Percentiles rank a stretch among this genome's conserved stretches.
Evolutionary conservation across 2,329 filamentous ascomycete species (phyloP).

Genomic region (Paramyrothecium roridum): DNA sequence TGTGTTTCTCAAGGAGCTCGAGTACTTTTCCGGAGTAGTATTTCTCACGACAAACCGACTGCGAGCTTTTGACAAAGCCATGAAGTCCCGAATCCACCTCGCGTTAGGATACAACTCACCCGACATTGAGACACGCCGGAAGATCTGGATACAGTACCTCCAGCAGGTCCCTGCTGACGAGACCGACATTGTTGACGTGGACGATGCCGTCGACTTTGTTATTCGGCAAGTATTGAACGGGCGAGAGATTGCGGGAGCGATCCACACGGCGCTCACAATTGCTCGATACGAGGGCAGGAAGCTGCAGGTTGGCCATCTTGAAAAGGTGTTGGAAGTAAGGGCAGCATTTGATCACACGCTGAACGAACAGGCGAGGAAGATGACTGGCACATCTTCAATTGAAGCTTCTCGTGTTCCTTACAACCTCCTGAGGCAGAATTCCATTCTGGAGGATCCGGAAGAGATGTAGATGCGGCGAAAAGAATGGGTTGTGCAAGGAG

Average conservation of each 20-base stretch:
- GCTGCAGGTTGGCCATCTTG: background rate
- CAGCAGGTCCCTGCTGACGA: background rate
- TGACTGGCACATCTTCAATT: background rate
- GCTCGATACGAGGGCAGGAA: background rate
- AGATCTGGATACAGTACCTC: background rate
- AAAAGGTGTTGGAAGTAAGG: background rate
- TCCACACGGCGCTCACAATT: background rate
- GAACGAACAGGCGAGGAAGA: background rate
- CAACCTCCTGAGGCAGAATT: background rate
- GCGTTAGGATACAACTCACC: background rate
- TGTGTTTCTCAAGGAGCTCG: conserved; percentile 1
- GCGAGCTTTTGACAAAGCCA: background rate
- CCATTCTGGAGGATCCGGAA: background rate
- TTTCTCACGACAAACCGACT: background rate
- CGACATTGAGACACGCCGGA: background rate
- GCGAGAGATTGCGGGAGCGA: background rate
- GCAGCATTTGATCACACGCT: background rate
- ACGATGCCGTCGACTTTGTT: conserved; percentile 4
- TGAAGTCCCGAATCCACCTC: conserved; percentile 1
- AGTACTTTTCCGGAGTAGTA: conserved; percentile 1
- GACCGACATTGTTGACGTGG: conserved; percentile 2
- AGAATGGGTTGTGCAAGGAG: background rate
- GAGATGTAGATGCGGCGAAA: background rate
- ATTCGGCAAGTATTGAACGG: background rate
- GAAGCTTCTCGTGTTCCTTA: background rate